A percentile compares a stretch with the other conserved stretches of the same genome.
phyloP scores from a whole-genome alignment of 1,284 basidiomycete species.

The Sphaerobolus stellatus region DNA sequence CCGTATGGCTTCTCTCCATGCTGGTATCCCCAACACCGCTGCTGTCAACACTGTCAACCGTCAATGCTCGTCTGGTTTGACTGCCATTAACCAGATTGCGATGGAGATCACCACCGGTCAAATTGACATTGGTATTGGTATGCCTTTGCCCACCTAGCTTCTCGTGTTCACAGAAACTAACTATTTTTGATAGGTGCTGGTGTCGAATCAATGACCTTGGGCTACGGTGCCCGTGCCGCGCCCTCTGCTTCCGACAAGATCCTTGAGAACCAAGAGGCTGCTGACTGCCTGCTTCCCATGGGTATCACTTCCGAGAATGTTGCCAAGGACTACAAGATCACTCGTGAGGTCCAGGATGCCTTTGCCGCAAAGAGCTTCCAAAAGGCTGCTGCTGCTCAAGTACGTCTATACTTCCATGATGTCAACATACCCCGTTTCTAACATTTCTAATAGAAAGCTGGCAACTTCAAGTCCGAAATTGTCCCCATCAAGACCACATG shows the following conservation, averaged over 20 bases:
- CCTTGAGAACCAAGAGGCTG: slow-evolving; percentile 75
- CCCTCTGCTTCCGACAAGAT: slow-evolving; percentile 79
- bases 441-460: slow-evolving; percentile 52
- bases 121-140: slow-evolving; percentile 92
- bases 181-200: slow-evolving; percentile 66
- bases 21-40: slow-evolving; percentile 85
- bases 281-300: slow-evolving; percentile 95
- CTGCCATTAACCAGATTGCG: slow-evolving; percentile 88
- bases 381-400: slow-evolving; percentile 82
- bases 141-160: slow-evolving; percentile 30
- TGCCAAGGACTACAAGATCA: slow-evolving; percentile 72
- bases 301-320: slow-evolving; percentile 98
- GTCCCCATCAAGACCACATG: slow-evolving; percentile 79
- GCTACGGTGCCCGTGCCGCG: slow-evolving; percentile 72
- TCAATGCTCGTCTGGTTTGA: slow-evolving; percentile 92
- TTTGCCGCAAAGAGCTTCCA: slow-evolving; percentile 87
- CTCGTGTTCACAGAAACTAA: background rate
- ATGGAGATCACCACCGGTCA: slow-evolving; percentile 82
- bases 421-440: slow-evolving; percentile 14
- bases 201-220: slow-evolving; percentile 93
- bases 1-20: slow-evolving; percentile 92
- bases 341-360: slow-evolving; percentile 76
- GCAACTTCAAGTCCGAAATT: slow-evolving; percentile 92
- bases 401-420: background rate
- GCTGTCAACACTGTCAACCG: slow-evolving; percentile 90